Evolutionary conservation across 768 basidiomycete species (phyloP).

Genomic region (Tephrocybe sp.): DNA sequence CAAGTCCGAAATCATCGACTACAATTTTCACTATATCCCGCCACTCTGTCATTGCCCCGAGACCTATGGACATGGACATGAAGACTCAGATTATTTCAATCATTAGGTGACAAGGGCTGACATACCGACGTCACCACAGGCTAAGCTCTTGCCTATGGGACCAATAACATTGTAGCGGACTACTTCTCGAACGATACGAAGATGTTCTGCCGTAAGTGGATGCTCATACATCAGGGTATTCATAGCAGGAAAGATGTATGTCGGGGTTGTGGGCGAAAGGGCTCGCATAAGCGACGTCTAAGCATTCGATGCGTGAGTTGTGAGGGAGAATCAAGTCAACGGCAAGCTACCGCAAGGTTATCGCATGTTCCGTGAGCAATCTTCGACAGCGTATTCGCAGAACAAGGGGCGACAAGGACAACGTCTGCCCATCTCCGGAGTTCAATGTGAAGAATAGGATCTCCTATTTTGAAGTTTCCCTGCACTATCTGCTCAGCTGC

Average conservation of each 20-base stretch:
- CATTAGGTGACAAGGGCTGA: conserved; percentile 1
- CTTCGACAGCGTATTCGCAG: conserved; percentile 95
- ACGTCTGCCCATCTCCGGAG: conserved; percentile 92
- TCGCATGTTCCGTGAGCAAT: conserved; percentile 88
- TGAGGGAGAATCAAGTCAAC: not conserved
- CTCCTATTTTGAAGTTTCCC: conserved; percentile 74
- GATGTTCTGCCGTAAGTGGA: conserved; percentile 83
- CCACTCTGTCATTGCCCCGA: conserved; percentile 98
- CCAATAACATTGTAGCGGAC: conserved; percentile 81
- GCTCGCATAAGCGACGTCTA: conserved; percentile 84
- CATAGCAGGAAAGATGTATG: conserved; percentile 95
- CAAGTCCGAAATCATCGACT: conserved; percentile 49
- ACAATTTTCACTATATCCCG: conserved; percentile 78
- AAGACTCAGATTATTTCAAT: not conserved
- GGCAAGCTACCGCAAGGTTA: conserved; percentile 66
- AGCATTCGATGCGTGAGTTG: not conserved
- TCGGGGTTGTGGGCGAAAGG: conserved; percentile 77
- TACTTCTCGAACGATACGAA: conserved; percentile 69
- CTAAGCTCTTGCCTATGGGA: conserved; percentile 83
- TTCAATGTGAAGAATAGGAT: conserved; percentile 96
- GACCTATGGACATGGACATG: conserved; percentile 40
- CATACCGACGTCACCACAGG: conserved; percentile 90
- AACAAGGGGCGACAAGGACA: conserved; percentile 92
- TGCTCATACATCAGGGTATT: conserved; percentile 98
- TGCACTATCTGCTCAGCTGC: conserved; percentile 28